Percentiles rank a stretch among this genome's conserved stretches.
Evolutionary conservation across 169 alveolate species (phyloP).

Genomic region (Eimeria falciformis): DNA sequence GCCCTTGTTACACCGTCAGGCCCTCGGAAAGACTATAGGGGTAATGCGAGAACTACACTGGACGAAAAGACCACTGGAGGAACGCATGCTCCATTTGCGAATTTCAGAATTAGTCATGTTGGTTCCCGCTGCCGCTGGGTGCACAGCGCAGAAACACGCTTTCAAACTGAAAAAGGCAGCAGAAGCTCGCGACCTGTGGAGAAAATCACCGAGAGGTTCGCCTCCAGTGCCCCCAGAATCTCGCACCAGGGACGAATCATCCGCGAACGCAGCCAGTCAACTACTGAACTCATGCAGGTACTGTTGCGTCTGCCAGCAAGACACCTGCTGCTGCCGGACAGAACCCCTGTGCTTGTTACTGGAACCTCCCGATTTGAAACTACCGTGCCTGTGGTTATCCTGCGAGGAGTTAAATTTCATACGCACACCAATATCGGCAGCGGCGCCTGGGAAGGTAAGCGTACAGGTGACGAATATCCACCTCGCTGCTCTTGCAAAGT

Average conservation of each 20-base stretch:
- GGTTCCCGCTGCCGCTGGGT: neutral
- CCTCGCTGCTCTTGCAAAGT: neutral
- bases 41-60: neutral
- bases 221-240: neutral
- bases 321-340: neutral
- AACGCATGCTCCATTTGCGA: neutral
- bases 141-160: conserved; percentile 5
- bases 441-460: neutral
- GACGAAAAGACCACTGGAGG: neutral
- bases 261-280: neutral
- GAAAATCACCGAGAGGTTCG: neutral
- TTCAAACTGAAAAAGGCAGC: neutral
- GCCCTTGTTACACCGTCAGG: neutral
- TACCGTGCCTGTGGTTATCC: neutral
- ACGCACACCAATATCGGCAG: neutral
- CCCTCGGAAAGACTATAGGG: neutral
- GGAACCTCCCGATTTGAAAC: neutral
- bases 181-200: neutral
- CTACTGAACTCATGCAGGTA: neutral
- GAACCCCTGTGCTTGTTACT: neutral
- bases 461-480: neutral
- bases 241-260: neutral
- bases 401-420: neutral
- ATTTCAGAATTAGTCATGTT: neutral
- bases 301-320: neutral